phyloP scores from a whole-genome alignment of 2,329 filamentous ascomycete genomes.

The Monosporascus sp. region DNA sequence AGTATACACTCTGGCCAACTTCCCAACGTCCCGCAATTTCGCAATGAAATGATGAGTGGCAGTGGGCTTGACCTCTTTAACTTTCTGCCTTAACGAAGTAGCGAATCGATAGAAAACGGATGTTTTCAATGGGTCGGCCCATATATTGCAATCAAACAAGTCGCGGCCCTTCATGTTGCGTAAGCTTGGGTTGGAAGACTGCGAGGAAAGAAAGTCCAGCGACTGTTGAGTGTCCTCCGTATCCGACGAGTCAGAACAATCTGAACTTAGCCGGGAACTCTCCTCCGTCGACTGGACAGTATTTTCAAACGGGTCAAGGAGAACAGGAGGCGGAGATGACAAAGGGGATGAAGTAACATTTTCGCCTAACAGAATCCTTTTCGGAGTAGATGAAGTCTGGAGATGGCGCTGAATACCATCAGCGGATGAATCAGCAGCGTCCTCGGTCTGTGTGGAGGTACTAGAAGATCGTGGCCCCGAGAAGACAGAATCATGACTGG shows the following conservation, averaged over 20 bases:
- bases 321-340: conserved; percentile 48
- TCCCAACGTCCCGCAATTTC: conserved; percentile 59
- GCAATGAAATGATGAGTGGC: conserved; percentile 64
- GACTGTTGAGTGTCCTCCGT: conserved; percentile 38
- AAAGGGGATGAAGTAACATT: conserved; percentile 46
- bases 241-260: conserved; percentile 31
- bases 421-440: conserved; percentile 6
- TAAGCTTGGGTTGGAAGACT: conserved; percentile 34
- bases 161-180: conserved; percentile 66
- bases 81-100: conserved; percentile 59
- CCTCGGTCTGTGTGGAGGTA: conserved; percentile 22
- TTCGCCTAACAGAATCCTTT: conserved; percentile 11
- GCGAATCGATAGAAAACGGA: conserved; percentile 70
- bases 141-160: conserved; percentile 65
- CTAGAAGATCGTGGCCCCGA: conserved; percentile 16
- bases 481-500: conserved; percentile 19
- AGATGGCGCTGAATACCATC: conserved; percentile 1
- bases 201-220: conserved; percentile 34
- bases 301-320: conserved; percentile 45
- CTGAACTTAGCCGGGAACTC: conserved; percentile 33
- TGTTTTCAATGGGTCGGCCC: conserved; percentile 61
- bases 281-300: conserved; percentile 28
- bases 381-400: conserved; percentile 19
- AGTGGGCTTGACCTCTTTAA: conserved; percentile 58
- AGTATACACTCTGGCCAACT: conserved; percentile 66